A percentile compares a stretch with the other conserved stretches of the same genome.
Evolutionary conservation across 2,329 filamentous ascomycete species (phyloP).

Genomic region (Fusarium sp.): DNA sequence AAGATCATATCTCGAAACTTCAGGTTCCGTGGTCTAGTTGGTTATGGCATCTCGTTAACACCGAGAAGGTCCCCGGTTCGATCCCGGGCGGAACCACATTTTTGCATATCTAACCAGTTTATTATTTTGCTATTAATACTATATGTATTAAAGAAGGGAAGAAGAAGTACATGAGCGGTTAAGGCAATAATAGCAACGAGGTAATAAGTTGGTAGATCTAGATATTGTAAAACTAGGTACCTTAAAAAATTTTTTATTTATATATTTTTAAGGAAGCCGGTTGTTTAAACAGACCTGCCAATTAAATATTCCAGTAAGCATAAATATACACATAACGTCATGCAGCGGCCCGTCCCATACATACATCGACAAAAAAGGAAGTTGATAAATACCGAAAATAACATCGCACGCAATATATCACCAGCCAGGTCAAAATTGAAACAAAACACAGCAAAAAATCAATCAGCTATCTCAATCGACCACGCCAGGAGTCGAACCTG

Average conservation of each 20-base stretch:
- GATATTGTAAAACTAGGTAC: no score
- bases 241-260: no score
- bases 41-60: slow-evolving; percentile 36
- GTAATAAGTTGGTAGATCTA: not conserved
- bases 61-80: slow-evolving; percentile 31
- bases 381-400: no score
- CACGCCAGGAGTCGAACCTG: slow-evolving; percentile 38
- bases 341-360: not conserved
- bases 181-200: not conserved
- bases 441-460: slow-evolving; percentile 4
- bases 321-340: not conserved
- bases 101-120: not conserved
- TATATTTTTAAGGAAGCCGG: no score
- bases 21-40: slow-evolving; percentile 32
- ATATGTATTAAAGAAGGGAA: not conserved
- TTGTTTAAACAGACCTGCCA: no score
- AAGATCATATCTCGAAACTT: not conserved
- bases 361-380: not conserved
- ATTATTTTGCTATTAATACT: not conserved
- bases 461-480: slow-evolving; percentile 17
- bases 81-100: slow-evolving; percentile 30
- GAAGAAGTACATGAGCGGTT: not conserved
- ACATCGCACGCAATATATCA: not conserved
- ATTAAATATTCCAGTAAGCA: no score
- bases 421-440: not conserved